These are phyloP conservation scores for Adansonia digitata DNA, from an alignment of 345 rosid species.

Conservation along the genomic window DNA sequence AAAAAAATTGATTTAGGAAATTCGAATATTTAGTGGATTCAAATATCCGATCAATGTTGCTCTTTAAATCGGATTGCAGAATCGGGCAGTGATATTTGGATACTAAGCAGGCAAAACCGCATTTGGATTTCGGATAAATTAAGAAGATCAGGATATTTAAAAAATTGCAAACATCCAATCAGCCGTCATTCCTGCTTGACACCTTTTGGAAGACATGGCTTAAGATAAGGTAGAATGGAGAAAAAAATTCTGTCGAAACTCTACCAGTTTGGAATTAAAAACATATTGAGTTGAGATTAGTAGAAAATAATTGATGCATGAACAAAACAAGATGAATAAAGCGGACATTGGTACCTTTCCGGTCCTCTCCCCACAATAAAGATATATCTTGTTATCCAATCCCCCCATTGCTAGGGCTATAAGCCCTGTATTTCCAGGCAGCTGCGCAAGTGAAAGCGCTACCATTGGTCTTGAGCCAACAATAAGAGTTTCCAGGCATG, in stretches of 20 bases:
- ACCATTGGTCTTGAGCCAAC: constrained; percentile 85
- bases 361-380: constrained; percentile 61
- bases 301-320: neutral
- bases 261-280: neutral
- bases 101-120: too few relatives aligned
- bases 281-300: neutral
- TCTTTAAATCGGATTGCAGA: too few relatives aligned
- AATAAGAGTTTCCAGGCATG: constrained; percentile 48
- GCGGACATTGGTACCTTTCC: constrained; percentile 53
- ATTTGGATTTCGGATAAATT: too few relatives aligned
- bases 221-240: neutral
- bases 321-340: neutral
- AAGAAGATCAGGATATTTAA: too few relatives aligned
- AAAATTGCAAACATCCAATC: too few relatives aligned
- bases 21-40: too few relatives aligned
- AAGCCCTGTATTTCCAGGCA: constrained; percentile 59
- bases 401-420: constrained; percentile 87
- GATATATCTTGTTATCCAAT: constrained; percentile 73
- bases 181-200: too few relatives aligned
- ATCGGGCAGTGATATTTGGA: too few relatives aligned
- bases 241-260: neutral
- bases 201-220: neutral
- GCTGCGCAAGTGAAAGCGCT: constrained; percentile 63
- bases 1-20: too few relatives aligned
- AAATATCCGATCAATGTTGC: too few relatives aligned